phyloP scores from a whole-genome alignment of 2,329 filamentous ascomycete genomes.

The Ophiostoma angusticollis region DNA sequence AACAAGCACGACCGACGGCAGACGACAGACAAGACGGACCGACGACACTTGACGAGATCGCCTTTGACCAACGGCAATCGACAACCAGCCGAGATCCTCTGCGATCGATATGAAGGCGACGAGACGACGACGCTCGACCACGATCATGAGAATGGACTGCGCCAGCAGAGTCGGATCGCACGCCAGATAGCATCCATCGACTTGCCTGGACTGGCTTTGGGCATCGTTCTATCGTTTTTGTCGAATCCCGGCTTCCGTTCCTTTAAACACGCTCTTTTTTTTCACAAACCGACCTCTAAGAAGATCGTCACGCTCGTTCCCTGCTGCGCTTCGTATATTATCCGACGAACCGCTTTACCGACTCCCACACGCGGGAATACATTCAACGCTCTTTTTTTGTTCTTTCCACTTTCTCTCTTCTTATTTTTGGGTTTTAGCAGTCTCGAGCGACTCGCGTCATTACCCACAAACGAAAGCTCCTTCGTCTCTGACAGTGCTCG shows the following conservation, averaged over 20 bases:
- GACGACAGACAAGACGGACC: background rate
- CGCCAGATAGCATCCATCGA: background rate
- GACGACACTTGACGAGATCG: background rate
- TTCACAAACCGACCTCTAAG: background rate
- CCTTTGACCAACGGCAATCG: background rate
- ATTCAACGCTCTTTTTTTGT: background rate
- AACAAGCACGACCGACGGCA: background rate
- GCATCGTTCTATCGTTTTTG: constrained; percentile 1
- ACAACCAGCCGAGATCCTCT: background rate
- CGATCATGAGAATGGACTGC: constrained; percentile 15
- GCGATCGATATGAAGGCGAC: constrained; percentile 7
- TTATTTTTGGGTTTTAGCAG: background rate
- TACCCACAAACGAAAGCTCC: constrained; percentile 12
- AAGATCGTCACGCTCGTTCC: too few relatives aligned
- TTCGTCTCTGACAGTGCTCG: constrained; percentile 1
- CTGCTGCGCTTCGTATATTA: too few relatives aligned
- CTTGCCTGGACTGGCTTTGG: background rate
- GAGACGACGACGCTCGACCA: constrained; percentile 13
- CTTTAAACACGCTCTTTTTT: background rate
- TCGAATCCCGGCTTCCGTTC: constrained; percentile 1
- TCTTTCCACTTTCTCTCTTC: background rate
- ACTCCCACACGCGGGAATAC: constrained; percentile 1
- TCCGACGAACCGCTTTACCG: background rate
- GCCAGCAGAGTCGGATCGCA: constrained; percentile 10
- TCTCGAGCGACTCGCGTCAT: background rate